Evolutionary conservation across 495 filamentous ascomycete species (phyloP), one percentile per base, ranked within the genome.

Genomic region (Hypoxylon fuscum): DNA sequence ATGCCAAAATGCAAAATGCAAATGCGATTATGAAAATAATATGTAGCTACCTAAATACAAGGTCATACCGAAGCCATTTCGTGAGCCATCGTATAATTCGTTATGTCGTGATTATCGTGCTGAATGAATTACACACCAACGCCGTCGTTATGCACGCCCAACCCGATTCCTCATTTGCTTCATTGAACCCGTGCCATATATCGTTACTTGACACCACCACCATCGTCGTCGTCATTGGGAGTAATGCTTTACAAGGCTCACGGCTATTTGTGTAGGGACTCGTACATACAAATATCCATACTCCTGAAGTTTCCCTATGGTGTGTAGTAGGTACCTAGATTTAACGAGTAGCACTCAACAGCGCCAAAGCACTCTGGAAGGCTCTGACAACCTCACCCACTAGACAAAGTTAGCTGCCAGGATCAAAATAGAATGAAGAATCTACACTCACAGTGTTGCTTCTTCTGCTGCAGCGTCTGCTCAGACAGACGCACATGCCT

Each of bases 311-410:
- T 27, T 27, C 25, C 25, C 8, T 27, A 27, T 27, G 25, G 25
- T 8, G 25, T 27, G 25, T 8, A 27, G 25, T 27, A 20, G 37
- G 9, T 20, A 37, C 37, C 14, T 7, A 15, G 6, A 40, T 18
- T 7, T 20, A 15, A 18, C 27, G 63, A 9, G 63, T 63, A 20
- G 69, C 60, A 59, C 77, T 77, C 25, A 94, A 76, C 20, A 94
- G 81, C 5, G 87, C 84, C 20, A 94, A 75, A 43, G 91, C 91
- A 71, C 81, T 91, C 68, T 93, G 84, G 68, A 95, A 95, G 23
- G 91, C 91, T 63, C 85, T 83, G 8, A 95, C 89, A 35, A 95
- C 91, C 64, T 90, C 83, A 38, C 79, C 78, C 68, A 92, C 90
- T 92, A 59, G 5, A 47, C 49, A 37, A 37, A 45, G 42, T 59